A percentile compares a stretch with the other conserved stretches of the same genome.
phyloP scores from a whole-genome alignment of 2,329 filamentous ascomycete genomes.

The Penicillium freii region DNA sequence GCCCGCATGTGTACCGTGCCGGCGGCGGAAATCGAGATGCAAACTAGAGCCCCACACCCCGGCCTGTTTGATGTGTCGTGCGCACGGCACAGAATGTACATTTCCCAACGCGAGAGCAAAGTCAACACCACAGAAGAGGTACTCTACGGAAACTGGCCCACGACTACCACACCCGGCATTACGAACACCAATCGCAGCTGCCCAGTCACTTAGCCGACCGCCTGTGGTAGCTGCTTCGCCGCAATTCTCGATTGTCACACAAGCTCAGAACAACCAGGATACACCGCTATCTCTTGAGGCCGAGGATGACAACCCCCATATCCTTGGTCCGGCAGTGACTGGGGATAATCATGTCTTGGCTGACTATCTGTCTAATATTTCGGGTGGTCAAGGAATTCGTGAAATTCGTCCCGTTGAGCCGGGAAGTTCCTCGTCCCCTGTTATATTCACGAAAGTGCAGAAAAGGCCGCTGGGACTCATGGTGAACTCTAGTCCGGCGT shows the following conservation, averaged over 20 bases:
- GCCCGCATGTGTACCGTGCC: slow-evolving; percentile 17
- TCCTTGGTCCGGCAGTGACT: slow-evolving; percentile 14
- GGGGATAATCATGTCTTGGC: slow-evolving; percentile 54
- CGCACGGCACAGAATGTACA: slow-evolving; percentile 16
- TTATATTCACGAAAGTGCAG: slow-evolving; percentile 21
- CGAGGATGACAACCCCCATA: slow-evolving; percentile 18
- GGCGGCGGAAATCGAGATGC: slow-evolving; percentile 18
- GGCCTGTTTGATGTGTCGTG: slow-evolving; percentile 18
- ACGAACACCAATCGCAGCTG: background rate
- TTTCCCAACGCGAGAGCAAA: slow-evolving; percentile 9
- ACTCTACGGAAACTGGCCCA: background rate
- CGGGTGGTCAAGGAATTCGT: slow-evolving; percentile 16
- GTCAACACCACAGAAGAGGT: background rate
- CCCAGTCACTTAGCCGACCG: background rate
- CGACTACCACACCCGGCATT: background rate
- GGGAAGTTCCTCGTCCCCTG: slow-evolving; percentile 19
- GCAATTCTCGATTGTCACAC: background rate
- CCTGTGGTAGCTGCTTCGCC: background rate
- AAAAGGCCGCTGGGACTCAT: slow-evolving; percentile 11
- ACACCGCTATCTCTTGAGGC: slow-evolving; percentile 8
- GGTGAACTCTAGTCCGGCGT: slow-evolving; percentile 2
- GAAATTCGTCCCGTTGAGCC: slow-evolving; percentile 21
- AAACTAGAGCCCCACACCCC: slow-evolving; percentile 5
- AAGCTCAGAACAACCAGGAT: background rate
- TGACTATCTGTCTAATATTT: slow-evolving; percentile 48